phyloP scores from a whole-genome alignment of 2,329 filamentous ascomycete genomes.

The Colletotrichum falcatum region DNA sequence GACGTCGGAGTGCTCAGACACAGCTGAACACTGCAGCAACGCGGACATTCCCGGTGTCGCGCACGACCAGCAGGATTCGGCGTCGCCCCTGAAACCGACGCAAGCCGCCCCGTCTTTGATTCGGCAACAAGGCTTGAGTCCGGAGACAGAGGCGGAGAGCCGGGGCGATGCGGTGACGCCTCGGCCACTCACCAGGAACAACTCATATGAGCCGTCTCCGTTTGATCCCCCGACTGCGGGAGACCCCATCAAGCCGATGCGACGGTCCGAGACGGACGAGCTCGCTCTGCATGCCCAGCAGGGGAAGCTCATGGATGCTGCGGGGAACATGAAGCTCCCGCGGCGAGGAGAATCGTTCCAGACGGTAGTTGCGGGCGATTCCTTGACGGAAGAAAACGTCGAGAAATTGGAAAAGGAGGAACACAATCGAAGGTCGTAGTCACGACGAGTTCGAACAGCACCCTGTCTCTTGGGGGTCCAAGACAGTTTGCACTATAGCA shows the following conservation, averaged over 20 bases:
- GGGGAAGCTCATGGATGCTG: slow-evolving; percentile 61
- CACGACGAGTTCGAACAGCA: slow-evolving; percentile 8
- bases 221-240: slow-evolving; percentile 52
- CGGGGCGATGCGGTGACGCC: slow-evolving; percentile 53
- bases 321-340: slow-evolving; percentile 51
- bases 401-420: slow-evolving; percentile 58
- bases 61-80: not conserved
- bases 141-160: slow-evolving; percentile 22
- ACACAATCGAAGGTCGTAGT: slow-evolving; percentile 27
- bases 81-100: not conserved
- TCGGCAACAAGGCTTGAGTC: not conserved
- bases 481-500: not conserved
- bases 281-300: slow-evolving; percentile 58
- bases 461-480: not conserved
- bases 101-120: not conserved
- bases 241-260: slow-evolving; percentile 50
- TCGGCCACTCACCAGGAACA: slow-evolving; percentile 53
- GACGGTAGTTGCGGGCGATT: slow-evolving; percentile 54
- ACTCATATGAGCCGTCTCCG: slow-evolving; percentile 55
- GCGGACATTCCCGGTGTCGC: slow-evolving; percentile 54
- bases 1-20: slow-evolving; percentile 60
- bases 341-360: slow-evolving; percentile 52
- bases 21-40: slow-evolving; percentile 56
- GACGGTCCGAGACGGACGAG: slow-evolving; percentile 54
- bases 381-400: slow-evolving; percentile 66